Evolutionary conservation across 129 eudicot species (phyloP).

Genomic region (Helichrysum umbraculigerum): DNA sequence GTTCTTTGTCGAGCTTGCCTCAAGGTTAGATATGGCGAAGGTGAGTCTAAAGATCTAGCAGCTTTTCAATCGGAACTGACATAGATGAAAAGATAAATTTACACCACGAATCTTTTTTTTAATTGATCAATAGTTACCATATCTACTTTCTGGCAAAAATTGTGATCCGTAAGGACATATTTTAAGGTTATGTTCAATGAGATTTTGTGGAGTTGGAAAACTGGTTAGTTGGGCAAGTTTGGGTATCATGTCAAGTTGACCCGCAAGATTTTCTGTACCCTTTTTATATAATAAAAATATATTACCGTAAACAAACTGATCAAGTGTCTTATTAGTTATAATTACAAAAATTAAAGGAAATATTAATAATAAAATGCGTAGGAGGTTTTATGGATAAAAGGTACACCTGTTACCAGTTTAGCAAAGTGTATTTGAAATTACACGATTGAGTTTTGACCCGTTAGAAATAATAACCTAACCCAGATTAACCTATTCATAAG

Average conservation of each 20-base stretch:
- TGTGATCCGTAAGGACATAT: neutral
- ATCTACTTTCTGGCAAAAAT: neutral
- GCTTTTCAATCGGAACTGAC: neutral
- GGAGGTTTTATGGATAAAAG: too few relatives aligned
- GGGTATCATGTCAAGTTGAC: neutral
- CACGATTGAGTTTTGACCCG: neutral
- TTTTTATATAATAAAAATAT: too few relatives aligned
- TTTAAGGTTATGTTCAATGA: constrained; percentile 4
- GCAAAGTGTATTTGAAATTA: too few relatives aligned
- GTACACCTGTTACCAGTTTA: too few relatives aligned
- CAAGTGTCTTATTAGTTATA: neutral
- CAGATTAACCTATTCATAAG: neutral
- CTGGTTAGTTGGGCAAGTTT: neutral
- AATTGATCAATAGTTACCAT: neutral
- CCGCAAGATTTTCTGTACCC: neutral
- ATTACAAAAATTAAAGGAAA: neutral
- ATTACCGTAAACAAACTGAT: too few relatives aligned
- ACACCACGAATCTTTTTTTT: neutral
- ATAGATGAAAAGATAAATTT: neutral
- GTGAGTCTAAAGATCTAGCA: constrained; percentile 33
- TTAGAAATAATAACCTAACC: neutral
- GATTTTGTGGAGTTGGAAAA: neutral
- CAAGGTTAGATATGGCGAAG: constrained; percentile 73
- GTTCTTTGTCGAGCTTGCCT: constrained; percentile 83
- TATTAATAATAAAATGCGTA: neutral